Evolutionary conservation across 495 filamentous ascomycete genomes (phyloP).

Genomic region (Neurospora hispaniola): DNA sequence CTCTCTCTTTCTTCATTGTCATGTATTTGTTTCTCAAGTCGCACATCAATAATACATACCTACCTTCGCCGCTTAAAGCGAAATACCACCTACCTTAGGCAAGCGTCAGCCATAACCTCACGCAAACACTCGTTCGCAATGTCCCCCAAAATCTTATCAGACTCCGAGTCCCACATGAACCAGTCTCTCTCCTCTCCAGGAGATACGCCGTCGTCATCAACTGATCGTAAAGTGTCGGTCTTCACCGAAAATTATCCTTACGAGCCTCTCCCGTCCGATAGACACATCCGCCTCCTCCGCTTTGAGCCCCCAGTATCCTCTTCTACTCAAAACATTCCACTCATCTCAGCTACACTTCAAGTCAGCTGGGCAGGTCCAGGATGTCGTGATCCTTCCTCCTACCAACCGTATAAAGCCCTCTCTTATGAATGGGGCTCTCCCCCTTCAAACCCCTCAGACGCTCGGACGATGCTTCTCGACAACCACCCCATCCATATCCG

Average conservation of each 20-base stretch:
- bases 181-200: neutral
- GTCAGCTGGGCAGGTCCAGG: too few relatives aligned
- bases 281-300: neutral
- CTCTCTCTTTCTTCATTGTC: too few relatives aligned
- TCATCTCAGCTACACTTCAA: neutral
- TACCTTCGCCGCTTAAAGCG: too few relatives aligned
- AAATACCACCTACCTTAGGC: too few relatives aligned
- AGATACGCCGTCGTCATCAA: neutral
- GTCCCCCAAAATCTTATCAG: neutral
- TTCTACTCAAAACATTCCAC: neutral
- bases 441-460: neutral
- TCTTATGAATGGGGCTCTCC: neutral
- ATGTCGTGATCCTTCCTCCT: too few relatives aligned
- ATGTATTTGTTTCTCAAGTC: too few relatives aligned
- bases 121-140: neutral
- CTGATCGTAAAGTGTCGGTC: neutral
- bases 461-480: neutral
- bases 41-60: too few relatives aligned
- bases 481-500: neutral
- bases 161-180: rapidly evolving
- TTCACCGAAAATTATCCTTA: neutral
- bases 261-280: neutral
- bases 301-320: neutral
- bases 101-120: neutral
- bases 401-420: neutral